Percentiles rank a stretch among this genome's conserved stretches.
Conservation (phyloP, 768 basidiomycete species). For the Imleria badia region DNA sequence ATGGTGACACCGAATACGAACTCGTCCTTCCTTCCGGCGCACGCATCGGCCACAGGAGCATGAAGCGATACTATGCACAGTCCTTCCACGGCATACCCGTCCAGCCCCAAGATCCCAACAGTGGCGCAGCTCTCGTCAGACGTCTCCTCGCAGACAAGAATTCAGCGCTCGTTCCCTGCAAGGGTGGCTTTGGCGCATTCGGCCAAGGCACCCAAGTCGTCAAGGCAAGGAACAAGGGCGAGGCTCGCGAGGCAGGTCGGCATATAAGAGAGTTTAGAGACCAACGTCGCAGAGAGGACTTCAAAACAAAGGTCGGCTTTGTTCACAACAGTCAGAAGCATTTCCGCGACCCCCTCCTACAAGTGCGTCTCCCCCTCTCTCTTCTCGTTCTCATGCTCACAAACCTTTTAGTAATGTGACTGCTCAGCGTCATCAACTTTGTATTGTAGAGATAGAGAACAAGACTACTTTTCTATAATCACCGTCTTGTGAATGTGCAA, state of each 20-base stretch:
- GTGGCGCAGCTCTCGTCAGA: slow-evolving; percentile 75
- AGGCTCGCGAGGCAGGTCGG: slow-evolving; percentile 88
- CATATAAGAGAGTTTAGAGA: slow-evolving; percentile 85
- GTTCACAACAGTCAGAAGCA: slow-evolving; percentile 88
- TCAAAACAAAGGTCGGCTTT: slow-evolving; percentile 81
- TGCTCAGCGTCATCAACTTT: slow-evolving; percentile 3
- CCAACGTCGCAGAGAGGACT: slow-evolving; percentile 72
- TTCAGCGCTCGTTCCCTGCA: slow-evolving; percentile 78
- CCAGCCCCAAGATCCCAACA: slow-evolving; percentile 62
- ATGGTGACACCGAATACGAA: slow-evolving; percentile 80
- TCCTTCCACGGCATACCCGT: slow-evolving; percentile 54
- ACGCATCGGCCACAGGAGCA: slow-evolving; percentile 87
- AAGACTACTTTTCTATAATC: slow-evolving; percentile 18
- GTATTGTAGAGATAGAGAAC: background rate
- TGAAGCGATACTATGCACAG: slow-evolving; percentile 86
- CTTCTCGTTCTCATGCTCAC: slow-evolving; percentile 3
- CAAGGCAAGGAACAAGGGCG: slow-evolving; percentile 91
- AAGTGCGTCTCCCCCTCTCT: slow-evolving; percentile 32
- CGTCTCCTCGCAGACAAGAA: slow-evolving; percentile 79
- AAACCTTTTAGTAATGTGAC: slow-evolving; percentile 13
- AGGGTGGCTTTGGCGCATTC: slow-evolving; percentile 85
- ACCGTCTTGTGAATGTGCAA: slow-evolving; percentile 12
- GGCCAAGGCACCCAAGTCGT: slow-evolving; percentile 81
- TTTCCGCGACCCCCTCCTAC: slow-evolving; percentile 70
- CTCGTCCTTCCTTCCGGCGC: slow-evolving; percentile 92